Percentiles rank a stretch among this genome's conserved stretches.
phyloP scores from a whole-genome alignment of 2,329 filamentous ascomycete genomes.

The Didymella pinodella region DNA sequence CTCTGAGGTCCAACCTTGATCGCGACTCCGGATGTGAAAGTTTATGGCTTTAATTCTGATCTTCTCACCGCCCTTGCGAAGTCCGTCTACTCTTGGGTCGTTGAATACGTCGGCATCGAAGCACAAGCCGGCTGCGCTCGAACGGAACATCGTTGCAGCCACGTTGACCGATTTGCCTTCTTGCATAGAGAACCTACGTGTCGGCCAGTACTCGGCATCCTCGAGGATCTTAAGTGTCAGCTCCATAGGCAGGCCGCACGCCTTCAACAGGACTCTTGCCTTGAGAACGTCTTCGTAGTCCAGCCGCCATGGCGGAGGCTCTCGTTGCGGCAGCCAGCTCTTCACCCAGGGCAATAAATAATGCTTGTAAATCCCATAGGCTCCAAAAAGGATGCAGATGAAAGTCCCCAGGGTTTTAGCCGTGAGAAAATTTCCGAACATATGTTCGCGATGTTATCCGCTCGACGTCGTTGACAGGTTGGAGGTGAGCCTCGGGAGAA shows the following conservation, averaged over 20 bases:
- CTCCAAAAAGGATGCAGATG: not conserved
- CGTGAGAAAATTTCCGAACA: not conserved
- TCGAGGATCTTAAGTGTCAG: constrained; percentile 42
- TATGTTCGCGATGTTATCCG: not conserved
- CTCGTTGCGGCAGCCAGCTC: not conserved
- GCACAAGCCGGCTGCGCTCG: constrained; percentile 27
- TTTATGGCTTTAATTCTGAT: constrained; percentile 34
- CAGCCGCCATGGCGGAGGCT: constrained; percentile 7
- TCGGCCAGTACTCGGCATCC: constrained; percentile 38
- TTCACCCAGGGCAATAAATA: not conserved
- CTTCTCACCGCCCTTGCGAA: constrained; percentile 25
- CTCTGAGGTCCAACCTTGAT: constrained; percentile 48
- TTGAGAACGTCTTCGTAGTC: constrained; percentile 36
- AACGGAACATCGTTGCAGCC: constrained; percentile 4
- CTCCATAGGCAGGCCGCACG: constrained; percentile 39
- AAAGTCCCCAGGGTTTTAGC: not conserved
- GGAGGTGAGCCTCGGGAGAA: not conserved
- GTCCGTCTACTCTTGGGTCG: constrained; percentile 9
- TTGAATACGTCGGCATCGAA: constrained; percentile 26
- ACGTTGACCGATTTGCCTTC: constrained; percentile 3
- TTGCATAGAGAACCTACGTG: constrained; percentile 11
- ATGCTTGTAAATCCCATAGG: not conserved
- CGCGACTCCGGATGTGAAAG: constrained; percentile 35
- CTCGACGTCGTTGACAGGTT: not conserved
- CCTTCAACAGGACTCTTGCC: constrained; percentile 33